Evolutionary conservation across 495 filamentous ascomycete genomes (phyloP).

Genomic region (Penicillium herquei): DNA sequence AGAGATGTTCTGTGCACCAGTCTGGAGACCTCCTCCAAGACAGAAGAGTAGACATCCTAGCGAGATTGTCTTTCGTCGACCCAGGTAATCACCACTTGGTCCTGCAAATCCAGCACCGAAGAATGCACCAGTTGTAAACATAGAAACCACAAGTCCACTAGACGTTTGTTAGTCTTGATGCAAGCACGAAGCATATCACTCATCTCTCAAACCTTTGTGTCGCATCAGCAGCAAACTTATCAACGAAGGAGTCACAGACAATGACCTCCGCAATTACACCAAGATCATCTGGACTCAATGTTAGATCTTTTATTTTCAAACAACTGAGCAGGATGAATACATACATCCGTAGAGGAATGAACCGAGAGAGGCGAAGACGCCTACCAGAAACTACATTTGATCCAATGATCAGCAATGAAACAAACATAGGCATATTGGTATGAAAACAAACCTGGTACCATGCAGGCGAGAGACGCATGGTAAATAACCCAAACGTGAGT

Average conservation of each 20-base stretch:
- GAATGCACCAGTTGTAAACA: constrained; percentile 59
- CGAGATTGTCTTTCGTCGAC: constrained; percentile 43
- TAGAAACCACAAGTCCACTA: constrained; percentile 64
- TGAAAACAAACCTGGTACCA: constrained; percentile 51
- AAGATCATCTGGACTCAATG: constrained; percentile 33
- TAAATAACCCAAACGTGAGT: constrained; percentile 2
- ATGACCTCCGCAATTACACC: constrained; percentile 64
- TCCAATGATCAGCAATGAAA: neutral
- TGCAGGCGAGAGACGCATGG: constrained; percentile 54
- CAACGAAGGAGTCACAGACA: constrained; percentile 46
- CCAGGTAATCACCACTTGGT: constrained; percentile 37
- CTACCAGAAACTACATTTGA: constrained; percentile 52
- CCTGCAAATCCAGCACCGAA: constrained; percentile 40
- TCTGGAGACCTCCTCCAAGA: constrained; percentile 44
- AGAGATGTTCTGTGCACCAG: constrained; percentile 34
- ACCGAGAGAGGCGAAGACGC: constrained; percentile 62
- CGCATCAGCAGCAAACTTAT: constrained; percentile 49
- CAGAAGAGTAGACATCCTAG: constrained; percentile 44
- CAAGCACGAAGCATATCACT: neutral
- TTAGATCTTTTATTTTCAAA: neutral
- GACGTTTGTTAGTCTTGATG: neutral
- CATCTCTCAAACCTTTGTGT: constrained; percentile 47
- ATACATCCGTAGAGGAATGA: constrained; percentile 58
- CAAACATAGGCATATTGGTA: constrained; percentile 1
- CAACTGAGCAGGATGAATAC: constrained; percentile 2